A percentile compares a stretch with the other conserved stretches of the same genome.
Evolutionary conservation across 2,329 filamentous ascomycete genomes (phyloP).

Genomic region (Exophiala alcalophila): DNA sequence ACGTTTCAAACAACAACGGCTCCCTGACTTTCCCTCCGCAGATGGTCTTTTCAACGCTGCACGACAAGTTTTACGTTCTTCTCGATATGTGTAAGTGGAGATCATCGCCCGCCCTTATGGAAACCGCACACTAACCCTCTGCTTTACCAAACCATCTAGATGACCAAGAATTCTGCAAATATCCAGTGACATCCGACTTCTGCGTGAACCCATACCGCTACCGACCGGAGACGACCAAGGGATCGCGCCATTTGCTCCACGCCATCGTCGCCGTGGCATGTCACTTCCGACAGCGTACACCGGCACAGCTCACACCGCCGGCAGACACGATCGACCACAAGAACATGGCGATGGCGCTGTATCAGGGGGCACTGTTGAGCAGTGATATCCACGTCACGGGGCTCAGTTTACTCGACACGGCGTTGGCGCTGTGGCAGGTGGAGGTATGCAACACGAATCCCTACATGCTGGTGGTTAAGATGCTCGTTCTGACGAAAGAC

Average conservation of each 20-base stretch:
- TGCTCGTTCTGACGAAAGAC: not conserved
- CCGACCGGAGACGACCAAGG: conserved; percentile 12
- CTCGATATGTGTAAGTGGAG: conserved; percentile 6
- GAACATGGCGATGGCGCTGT: conserved; percentile 9
- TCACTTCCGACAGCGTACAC: conserved; percentile 10
- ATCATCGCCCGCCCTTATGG: too few relatives aligned
- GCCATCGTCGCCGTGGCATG: conserved; percentile 16
- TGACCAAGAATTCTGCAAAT: conserved; percentile 16
- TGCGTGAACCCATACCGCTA: conserved; percentile 14
- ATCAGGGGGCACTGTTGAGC: conserved; percentile 4
- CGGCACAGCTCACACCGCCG: conserved; percentile 4
- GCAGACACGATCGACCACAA: conserved; percentile 9
- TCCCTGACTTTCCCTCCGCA: conserved; percentile 4
- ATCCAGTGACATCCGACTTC: conserved; percentile 18
- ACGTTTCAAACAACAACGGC: not conserved
- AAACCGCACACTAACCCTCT: too few relatives aligned
- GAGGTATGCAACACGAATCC: not conserved
- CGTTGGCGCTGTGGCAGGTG: conserved; percentile 9
- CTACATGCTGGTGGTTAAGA: not conserved
- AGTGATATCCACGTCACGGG: not conserved
- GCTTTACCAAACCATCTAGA: too few relatives aligned
- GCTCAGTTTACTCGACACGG: conserved; percentile 8
- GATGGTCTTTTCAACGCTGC: conserved; percentile 9
- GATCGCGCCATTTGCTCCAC: conserved; percentile 15
- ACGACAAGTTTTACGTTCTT: conserved; percentile 10